Evolutionary conservation across 1,139 yeast genomes (phyloP), one percentile per base, ranked within the genome.

Genomic region (Taphrina wiesneri): DNA sequence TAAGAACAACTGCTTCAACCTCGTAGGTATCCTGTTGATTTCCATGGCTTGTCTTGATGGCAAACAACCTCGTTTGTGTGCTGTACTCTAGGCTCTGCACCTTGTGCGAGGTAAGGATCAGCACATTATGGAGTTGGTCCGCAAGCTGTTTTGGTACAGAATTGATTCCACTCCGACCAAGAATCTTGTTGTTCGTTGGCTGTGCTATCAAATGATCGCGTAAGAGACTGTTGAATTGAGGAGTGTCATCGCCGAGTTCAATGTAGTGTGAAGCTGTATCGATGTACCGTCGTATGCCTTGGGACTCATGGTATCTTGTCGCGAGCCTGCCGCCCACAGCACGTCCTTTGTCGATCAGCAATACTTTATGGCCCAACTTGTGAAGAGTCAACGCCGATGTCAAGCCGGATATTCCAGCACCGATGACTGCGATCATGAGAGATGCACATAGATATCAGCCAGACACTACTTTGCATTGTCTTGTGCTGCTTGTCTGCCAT

Each of bases 341-440:
- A 11, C 46, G 25, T 15, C 64, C 64, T 17, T 60, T 60, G 43
- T 60, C 64, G 9, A 60, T 28, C 13, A 60, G 15, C 23, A 60
- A 13, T 13, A 60, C 34, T 13, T 43, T 23, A 25, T 36, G 51
- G n/a, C 64, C 64, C 6, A 60, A 25, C 19, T 43, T 41, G 6
- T 53, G 46, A 17, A 60, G 64, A 17, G 51, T 60, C 32, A 49
- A 32, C 3, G 64, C 64, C 6, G 64, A 52, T 9, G 57, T 25
- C 32, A 60, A 46, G 26, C 64, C 64, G n/a, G 57, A 49, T n/a
- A 60, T 36, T 5, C 64, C 64, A 36, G 64, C 64, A 6, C 64
- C 64, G 30, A 60, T 51, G 17, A 60, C 30, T 5, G 52, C 41
- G 7, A 60, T 39, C 49, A 54, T 39, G 25, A 15, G n/a, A n/a